phyloP scores from a whole-genome alignment of 2,329 filamentous ascomycete genomes.

The Capronia coronata region DNA sequence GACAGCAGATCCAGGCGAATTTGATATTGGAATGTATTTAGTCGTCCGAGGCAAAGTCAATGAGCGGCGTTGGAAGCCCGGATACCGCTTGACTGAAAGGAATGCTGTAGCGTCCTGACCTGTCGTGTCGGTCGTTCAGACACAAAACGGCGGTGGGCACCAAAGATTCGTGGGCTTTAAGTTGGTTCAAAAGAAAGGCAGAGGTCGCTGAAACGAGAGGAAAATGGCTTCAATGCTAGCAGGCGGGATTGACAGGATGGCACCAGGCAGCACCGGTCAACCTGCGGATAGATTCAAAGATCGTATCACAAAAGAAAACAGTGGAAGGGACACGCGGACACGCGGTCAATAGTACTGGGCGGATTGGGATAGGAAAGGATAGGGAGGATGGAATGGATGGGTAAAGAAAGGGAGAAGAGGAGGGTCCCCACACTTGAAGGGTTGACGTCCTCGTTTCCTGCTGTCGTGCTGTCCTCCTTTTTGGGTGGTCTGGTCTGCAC shows the following conservation, averaged over 20 bases:
- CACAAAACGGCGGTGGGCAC: background rate
- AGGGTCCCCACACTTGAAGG: background rate
- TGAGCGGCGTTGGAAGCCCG: background rate
- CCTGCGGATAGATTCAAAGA: background rate
- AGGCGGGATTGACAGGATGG: background rate
- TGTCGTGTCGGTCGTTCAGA: background rate
- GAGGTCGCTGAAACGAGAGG: background rate
- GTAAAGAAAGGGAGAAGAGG: background rate
- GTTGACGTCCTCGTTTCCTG: no score
- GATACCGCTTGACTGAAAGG: slow-evolving; percentile 6
- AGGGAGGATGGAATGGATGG: background rate
- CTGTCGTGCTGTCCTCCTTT: no score
- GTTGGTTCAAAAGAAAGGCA: background rate
- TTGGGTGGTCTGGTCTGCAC: background rate
- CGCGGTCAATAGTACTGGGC: background rate
- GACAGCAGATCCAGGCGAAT: background rate
- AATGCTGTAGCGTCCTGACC: slow-evolving; percentile 18
- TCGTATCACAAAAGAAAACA: background rate
- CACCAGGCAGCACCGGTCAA: background rate
- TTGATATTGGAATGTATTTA: slow-evolving; percentile 12
- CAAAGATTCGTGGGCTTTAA: background rate
- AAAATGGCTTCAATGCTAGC: background rate
- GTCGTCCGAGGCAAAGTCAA: slow-evolving; percentile 3
- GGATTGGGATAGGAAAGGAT: background rate
- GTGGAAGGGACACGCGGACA: background rate